A percentile compares a stretch with the other conserved stretches of the same genome.
These are phyloP conservation scores for Neovahlkampfia damariscottae DNA, from an alignment of 78 protist species.

Conservation along the genomic window DNA sequence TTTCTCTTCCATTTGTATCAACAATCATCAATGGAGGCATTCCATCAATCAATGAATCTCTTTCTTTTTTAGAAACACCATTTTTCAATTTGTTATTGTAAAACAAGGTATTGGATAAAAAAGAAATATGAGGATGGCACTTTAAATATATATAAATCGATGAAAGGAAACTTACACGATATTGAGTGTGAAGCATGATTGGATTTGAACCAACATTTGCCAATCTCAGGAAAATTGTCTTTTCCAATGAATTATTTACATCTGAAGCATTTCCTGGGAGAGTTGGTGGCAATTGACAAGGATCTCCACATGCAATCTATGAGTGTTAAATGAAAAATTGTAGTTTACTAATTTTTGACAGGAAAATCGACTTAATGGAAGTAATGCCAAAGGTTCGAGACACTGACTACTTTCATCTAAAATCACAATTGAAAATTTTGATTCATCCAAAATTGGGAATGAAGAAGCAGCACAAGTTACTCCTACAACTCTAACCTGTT, in stretches of 20 bases:
- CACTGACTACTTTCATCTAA: slow-evolving; percentile 65
- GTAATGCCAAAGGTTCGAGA: slow-evolving; percentile 49
- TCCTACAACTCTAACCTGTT: slow-evolving; percentile 27
- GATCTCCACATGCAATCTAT: slow-evolving; percentile 67
- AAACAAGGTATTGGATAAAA: slow-evolving; percentile 42
- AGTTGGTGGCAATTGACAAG: slow-evolving; percentile 59
- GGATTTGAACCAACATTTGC: not conserved
- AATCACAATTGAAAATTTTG: slow-evolving; percentile 40
- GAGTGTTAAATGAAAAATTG: too few species aligned
- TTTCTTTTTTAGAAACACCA: slow-evolving; percentile 26
- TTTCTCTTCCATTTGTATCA: not conserved
- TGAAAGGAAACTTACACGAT: too few species aligned
- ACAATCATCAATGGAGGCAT: not conserved
- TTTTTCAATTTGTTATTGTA: slow-evolving; percentile 24
- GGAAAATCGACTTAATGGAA: slow-evolving; percentile 37
- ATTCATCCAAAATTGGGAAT: slow-evolving; percentile 38
- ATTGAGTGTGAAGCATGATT: slow-evolving; percentile 45
- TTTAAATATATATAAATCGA: too few species aligned
- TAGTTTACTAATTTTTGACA: slow-evolving; percentile 8
- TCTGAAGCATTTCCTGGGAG: not conserved
- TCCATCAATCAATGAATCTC: slow-evolving; percentile 4
- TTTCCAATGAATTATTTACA: slow-evolving; percentile 34
- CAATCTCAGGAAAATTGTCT: slow-evolving; percentile 57
- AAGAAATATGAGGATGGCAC: slow-evolving; percentile 57
- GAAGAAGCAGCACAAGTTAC: slow-evolving; percentile 54